Percentiles rank a stretch among this genome's conserved stretches.
Evolutionary conservation across 1,139 yeast genomes (phyloP).

Genomic region (Magnusiomyces paraingens): DNA sequence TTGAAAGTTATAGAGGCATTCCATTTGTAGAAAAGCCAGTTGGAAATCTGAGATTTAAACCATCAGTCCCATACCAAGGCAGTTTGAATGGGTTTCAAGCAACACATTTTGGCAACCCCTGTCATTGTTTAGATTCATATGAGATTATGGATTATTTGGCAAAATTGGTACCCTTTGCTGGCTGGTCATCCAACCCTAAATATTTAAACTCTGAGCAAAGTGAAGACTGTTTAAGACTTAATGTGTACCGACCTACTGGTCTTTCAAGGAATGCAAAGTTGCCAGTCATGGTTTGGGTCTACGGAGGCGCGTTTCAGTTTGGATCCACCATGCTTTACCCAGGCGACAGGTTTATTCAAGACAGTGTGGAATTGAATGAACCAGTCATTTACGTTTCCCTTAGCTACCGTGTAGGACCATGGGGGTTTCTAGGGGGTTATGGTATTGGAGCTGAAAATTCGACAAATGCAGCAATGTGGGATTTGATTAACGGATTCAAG

Average conservation of each 20-base stretch:
- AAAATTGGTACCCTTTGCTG: not conserved
- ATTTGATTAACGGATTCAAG: constrained; percentile 33
- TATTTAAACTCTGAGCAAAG: constrained; percentile 5
- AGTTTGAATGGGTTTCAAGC: constrained; percentile 9
- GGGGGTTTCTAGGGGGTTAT: constrained; percentile 28
- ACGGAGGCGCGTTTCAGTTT: constrained; percentile 30
- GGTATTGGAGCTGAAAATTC: constrained; percentile 21
- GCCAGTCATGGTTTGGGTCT: constrained; percentile 30
- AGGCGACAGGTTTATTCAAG: constrained; percentile 13
- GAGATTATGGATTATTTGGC: constrained; percentile 2
- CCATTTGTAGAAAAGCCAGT: constrained; percentile 16
- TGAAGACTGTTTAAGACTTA: constrained; percentile 24
- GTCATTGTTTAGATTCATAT: constrained; percentile 3
- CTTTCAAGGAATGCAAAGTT: constrained; percentile 10
- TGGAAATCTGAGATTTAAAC: constrained; percentile 13
- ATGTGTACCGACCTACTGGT: constrained; percentile 20
- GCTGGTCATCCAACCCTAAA: not conserved
- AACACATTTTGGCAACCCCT: constrained; percentile 1
- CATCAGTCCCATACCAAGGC: constrained; percentile 7
- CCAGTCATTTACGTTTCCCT: constrained; percentile 18
- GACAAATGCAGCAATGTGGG: constrained; percentile 31
- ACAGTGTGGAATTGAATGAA: constrained; percentile 17
- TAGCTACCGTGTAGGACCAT: constrained; percentile 28
- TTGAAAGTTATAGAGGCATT: constrained; percentile 15
- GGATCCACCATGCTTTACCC: constrained; percentile 20